Evolutionary conservation across 805 yeast genomes (phyloP), one percentile per base, ranked within the genome.

Genomic region (Jamesozyma rosinii): DNA sequence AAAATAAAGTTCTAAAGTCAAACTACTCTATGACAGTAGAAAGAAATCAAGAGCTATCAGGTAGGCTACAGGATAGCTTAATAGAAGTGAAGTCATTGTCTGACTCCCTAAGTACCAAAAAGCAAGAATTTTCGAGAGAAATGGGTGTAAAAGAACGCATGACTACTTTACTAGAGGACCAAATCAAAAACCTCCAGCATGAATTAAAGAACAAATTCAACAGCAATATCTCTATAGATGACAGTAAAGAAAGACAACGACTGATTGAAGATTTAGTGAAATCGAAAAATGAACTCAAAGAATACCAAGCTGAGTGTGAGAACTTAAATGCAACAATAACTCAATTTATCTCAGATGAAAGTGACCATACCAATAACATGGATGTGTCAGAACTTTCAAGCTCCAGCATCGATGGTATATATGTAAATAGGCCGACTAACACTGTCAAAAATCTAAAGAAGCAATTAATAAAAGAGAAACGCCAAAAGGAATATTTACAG

Each of bases 401-500:
- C 32, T 39, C 24, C 5, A 32, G 10, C 8, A 4, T 2, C 5
- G 53, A 74, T 76, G 18, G 13, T 9, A 11, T n/a, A 6, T 10
- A 5, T 26, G 5, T 13, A 14, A 8, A 11, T 14, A 26, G 22
- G 14, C 26, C 15, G 18, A 19, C 15, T 3, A 10, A 5, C 26
- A 8, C 5, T 13, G 3, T n/a, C 5, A 41, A 35, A 47, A 68
- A 75, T 43, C 61, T 85, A 44, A 80, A 77, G 59, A 82, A 74
- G 50, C 83, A 82, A 50, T 66, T 85, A 39, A 70, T 76, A 2
- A 72, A 76, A 42, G 95, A 87, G 61, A 76, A 79, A 52, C 71
- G 80, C 15, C 81, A 83, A 41, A 86, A 84, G 51, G 79, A 77
- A 44, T 72, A 75, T 43, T 69, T 90, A 46, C 83, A 88, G 43